phyloP scores from a whole-genome alignment of 192 early-diverging fungal genomes.

The Hyaloraphidium curvatum region DNA sequence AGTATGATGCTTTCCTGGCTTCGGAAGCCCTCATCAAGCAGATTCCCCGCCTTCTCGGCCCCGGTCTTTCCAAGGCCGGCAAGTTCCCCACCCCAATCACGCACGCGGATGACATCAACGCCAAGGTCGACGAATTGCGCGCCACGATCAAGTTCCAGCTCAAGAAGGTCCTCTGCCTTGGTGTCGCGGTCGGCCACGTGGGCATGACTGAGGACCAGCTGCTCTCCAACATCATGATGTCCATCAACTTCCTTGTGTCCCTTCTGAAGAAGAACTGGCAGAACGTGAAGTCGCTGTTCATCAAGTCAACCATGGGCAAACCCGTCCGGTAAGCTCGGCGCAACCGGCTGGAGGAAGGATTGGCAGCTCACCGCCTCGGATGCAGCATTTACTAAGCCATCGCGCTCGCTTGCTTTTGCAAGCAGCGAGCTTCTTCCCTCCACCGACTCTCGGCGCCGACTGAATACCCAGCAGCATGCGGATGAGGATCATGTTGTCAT shows the following conservation, averaged over 20 bases:
- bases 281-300: constrained; percentile 93
- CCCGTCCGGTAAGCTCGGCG: no score
- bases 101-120: constrained; percentile 66
- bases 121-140: constrained; percentile 81
- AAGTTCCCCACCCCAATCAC: constrained; percentile 96
- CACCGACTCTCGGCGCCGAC: no score
- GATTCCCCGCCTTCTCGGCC: constrained; percentile 94
- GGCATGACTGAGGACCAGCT: constrained; percentile 88
- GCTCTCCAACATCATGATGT: constrained; percentile 89
- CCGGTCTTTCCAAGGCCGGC: constrained; percentile 94
- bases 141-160: constrained; percentile 99
- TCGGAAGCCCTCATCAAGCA: constrained; percentile 97
- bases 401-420: no score
- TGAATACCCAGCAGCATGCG: no score
- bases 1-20: constrained; percentile 94
- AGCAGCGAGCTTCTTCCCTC: no score
- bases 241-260: constrained; percentile 95
- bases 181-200: constrained; percentile 90
- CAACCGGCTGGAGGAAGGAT: no score
- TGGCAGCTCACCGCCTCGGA: no score
- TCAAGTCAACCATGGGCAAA: constrained; percentile 97
- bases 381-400: no score
- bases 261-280: constrained; percentile 99
- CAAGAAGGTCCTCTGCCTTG: constrained; percentile 96
- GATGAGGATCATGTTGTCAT: no score